Evolutionary conservation across 1,139 yeast genomes (phyloP).

Genomic region (Hyphopichia khmerensis): DNA sequence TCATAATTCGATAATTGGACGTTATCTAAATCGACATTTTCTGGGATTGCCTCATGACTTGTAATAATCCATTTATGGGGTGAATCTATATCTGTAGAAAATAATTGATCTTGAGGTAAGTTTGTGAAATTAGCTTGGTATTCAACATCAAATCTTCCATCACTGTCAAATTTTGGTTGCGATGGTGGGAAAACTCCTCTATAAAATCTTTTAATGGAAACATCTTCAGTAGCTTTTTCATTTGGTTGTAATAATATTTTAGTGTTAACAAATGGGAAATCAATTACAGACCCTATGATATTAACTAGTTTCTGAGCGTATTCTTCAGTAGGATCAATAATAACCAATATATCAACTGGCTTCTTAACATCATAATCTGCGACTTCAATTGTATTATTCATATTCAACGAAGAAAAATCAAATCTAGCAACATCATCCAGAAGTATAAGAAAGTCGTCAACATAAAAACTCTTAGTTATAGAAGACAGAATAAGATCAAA

Average conservation of each 20-base stretch:
- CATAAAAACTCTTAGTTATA: conserved; percentile 46
- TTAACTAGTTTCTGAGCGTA: conserved; percentile 62
- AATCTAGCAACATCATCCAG: conserved; percentile 41
- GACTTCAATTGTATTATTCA: conserved; percentile 30
- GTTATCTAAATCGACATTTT: conserved; percentile 58
- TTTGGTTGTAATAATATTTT: conserved; percentile 63
- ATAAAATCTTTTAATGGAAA: conserved; percentile 62
- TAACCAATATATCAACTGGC: conserved; percentile 51
- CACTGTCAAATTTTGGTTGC: conserved; percentile 37
- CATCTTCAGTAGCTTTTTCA: conserved; percentile 23
- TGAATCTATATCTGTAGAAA: conserved; percentile 58
- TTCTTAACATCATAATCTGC: conserved; percentile 16
- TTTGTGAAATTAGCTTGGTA: conserved; percentile 14
- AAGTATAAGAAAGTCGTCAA: conserved; percentile 31
- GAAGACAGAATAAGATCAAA: conserved; percentile 45
- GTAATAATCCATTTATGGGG: conserved; percentile 69
- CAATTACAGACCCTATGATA: conserved; percentile 44
- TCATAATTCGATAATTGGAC: conserved; percentile 37
- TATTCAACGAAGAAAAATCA: conserved; percentile 40
- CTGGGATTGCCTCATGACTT: conserved; percentile 29
- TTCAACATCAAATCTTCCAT: conserved; percentile 27
- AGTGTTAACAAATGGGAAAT: conserved; percentile 46
- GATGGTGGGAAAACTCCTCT: conserved; percentile 40
- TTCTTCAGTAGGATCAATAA: conserved; percentile 74
- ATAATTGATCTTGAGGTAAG: conserved; percentile 50